Evolutionary conservation across 1,284 basidiomycete species (phyloP).

Genomic region (Anthracocystis walkeri): DNA sequence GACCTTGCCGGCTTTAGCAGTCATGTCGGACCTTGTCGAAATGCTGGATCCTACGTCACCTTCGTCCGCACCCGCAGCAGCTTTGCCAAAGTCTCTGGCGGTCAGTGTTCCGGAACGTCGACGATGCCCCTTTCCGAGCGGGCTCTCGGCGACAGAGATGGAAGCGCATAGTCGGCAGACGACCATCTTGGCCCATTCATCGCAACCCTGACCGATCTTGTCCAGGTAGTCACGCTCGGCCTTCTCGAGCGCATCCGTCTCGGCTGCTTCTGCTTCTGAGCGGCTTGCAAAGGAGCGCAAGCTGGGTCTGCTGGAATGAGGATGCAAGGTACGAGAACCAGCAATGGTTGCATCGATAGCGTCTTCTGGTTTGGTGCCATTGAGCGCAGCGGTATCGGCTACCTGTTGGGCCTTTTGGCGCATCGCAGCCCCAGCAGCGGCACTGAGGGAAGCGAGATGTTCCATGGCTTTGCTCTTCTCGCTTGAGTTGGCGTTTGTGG

Average conservation of each 20-base stretch:
- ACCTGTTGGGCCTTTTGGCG: constrained; percentile 38
- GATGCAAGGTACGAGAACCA: constrained; percentile 17
- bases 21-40: constrained; percentile 51
- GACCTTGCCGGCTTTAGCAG: constrained; percentile 34
- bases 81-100: constrained; percentile 25
- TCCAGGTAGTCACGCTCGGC: constrained; percentile 47
- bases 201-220: constrained; percentile 45
- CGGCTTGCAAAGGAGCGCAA: constrained; percentile 38
- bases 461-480: constrained; percentile 56
- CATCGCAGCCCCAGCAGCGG: constrained; percentile 53
- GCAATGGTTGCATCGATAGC: constrained; percentile 21
- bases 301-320: constrained; percentile 36
- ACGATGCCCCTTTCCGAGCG: constrained; percentile 4
- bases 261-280: constrained; percentile 49
- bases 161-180: constrained; percentile 45
- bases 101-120: constrained; percentile 44
- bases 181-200: constrained; percentile 58
- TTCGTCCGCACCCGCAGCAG: constrained; percentile 7
- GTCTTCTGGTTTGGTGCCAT: constrained; percentile 23
- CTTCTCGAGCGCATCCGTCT: constrained; percentile 54
- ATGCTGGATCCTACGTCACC: constrained; percentile 24
- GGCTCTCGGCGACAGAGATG: constrained; percentile 16
- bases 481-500: constrained; percentile 6
- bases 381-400: constrained; percentile 19
- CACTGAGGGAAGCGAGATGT: constrained; percentile 55